These are phyloP conservation scores for Daedaleopsis sinensis DNA, from an alignment of 768 basidiomycete genomes.

Conservation along the genomic window DNA sequence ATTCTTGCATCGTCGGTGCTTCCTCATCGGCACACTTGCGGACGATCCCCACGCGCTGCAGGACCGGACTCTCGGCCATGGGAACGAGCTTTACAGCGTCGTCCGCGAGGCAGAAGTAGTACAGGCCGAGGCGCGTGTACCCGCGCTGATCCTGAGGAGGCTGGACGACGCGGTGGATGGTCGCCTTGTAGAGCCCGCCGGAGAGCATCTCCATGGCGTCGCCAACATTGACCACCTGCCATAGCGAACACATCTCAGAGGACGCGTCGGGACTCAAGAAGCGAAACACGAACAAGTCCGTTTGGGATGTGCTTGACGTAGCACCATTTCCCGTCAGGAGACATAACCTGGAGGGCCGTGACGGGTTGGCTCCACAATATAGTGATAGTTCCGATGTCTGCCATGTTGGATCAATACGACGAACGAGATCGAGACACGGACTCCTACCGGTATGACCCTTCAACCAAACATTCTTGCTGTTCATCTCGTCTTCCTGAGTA, in stretches of 20 bases:
- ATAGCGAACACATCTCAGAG: neutral
- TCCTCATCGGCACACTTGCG: slow-evolving; percentile 33
- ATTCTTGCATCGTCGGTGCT: slow-evolving; percentile 33
- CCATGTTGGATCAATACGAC: too few relatives aligned
- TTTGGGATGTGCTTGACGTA: slow-evolving; percentile 38
- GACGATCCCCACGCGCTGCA: slow-evolving; percentile 33
- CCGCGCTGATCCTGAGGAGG: slow-evolving; percentile 39
- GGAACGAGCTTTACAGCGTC: slow-evolving; percentile 35
- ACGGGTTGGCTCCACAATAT: slow-evolving; percentile 42
- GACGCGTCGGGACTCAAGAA: neutral
- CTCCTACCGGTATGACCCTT: slow-evolving; percentile 40
- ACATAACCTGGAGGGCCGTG: slow-evolving; percentile 36
- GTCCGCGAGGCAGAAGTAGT: slow-evolving; percentile 39
- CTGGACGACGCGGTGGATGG: slow-evolving; percentile 42
- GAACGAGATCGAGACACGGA: neutral
- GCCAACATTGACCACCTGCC: slow-evolving; percentile 44
- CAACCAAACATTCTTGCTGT: slow-evolving; percentile 37
- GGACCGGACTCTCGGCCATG: slow-evolving; percentile 33
- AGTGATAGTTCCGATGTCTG: slow-evolving; percentile 29
- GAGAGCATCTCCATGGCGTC: slow-evolving; percentile 40
- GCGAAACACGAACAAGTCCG: slow-evolving; percentile 28
- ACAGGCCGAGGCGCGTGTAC: slow-evolving; percentile 38
- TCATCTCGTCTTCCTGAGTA: slow-evolving; percentile 34
- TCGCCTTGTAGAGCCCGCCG: slow-evolving; percentile 41
- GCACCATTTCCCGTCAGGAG: slow-evolving; percentile 37